Percentiles rank a stretch among this genome's conserved stretches.
Evolutionary conservation across 2,329 filamentous ascomycete genomes (phyloP).

Genomic region (Cucurbitaria berberidis): DNA sequence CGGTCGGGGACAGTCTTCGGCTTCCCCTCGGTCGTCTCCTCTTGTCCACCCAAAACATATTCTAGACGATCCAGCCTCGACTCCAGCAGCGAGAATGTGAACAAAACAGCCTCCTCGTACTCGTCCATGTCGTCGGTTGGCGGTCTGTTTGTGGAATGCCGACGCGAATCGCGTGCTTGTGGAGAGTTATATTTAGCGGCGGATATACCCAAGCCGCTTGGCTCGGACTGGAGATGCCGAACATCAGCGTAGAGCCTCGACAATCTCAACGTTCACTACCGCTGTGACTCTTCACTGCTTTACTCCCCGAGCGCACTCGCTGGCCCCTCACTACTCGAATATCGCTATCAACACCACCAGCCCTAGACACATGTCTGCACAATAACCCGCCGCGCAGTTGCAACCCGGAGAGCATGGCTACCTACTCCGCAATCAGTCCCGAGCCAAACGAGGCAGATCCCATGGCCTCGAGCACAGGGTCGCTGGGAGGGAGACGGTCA

Average conservation of each 20-base stretch:
- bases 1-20: slow-evolving; percentile 41
- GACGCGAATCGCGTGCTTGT: slow-evolving; percentile 27
- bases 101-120: slow-evolving; percentile 48
- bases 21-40: slow-evolving; percentile 26
- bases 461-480: slow-evolving; percentile 51
- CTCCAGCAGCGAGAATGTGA: slow-evolving; percentile 54
- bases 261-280: slow-evolving; percentile 6
- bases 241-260: slow-evolving; percentile 15
- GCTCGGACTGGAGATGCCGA: slow-evolving; percentile 3
- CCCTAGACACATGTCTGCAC: slow-evolving; percentile 34
- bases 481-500: slow-evolving; percentile 48
- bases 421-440: slow-evolving; percentile 54
- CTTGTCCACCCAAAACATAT: slow-evolving; percentile 50
- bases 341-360: not conserved
- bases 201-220: slow-evolving; percentile 6
- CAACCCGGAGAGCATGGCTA: slow-evolving; percentile 49
- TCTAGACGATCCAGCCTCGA: slow-evolving; percentile 53
- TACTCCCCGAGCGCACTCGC: slow-evolving; percentile 1
- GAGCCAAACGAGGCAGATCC: slow-evolving; percentile 48
- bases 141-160: slow-evolving; percentile 17
- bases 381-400: slow-evolving; percentile 23
- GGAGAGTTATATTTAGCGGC: slow-evolving; percentile 22
- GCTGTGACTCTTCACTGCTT: not conserved
- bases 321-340: not conserved
- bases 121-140: slow-evolving; percentile 40